Conservation (phyloP, 352 stramenopile genomes). For the Saprolegnia diclina region DNA sequence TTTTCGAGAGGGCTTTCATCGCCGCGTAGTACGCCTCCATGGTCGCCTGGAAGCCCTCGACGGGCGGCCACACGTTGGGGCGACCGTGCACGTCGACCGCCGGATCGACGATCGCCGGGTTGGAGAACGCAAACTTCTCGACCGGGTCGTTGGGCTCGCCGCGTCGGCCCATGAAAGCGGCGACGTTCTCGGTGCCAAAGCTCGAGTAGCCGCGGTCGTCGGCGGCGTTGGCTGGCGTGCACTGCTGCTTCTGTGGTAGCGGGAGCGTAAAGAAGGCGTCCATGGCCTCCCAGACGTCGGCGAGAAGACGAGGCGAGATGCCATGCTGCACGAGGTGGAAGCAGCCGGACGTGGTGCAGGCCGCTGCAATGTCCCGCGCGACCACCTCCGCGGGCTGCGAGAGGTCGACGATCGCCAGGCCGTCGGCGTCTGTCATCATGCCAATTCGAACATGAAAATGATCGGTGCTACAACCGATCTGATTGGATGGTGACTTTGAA, state of each 20-base stretch:
- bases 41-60: background rate
- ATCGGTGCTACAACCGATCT: background rate
- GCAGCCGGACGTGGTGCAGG: conserved; percentile 1
- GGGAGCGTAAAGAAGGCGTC: background rate
- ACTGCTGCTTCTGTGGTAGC: background rate
- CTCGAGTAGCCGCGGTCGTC: conserved; percentile 6
- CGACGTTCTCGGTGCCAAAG: background rate
- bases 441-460: background rate
- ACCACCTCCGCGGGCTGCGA: background rate
- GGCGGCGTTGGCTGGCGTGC: background rate
- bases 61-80: conserved; percentile 2
- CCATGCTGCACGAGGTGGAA: conserved; percentile 2
- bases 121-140: conserved; percentile 8
- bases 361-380: background rate
- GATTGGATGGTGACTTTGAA: background rate
- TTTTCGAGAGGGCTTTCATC: background rate
- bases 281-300: background rate
- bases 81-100: background rate
- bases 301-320: background rate
- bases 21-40: conserved; percentile 3
- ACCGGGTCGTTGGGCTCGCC: conserved; percentile 5
- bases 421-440: background rate
- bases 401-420: conserved; percentile 4
- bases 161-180: conserved; percentile 1
- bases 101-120: background rate